Evolutionary conservation across 2,329 filamentous ascomycete genomes (phyloP), one percentile per base, ranked within the genome.

Genomic region (Botrytis cinerea): DNA sequence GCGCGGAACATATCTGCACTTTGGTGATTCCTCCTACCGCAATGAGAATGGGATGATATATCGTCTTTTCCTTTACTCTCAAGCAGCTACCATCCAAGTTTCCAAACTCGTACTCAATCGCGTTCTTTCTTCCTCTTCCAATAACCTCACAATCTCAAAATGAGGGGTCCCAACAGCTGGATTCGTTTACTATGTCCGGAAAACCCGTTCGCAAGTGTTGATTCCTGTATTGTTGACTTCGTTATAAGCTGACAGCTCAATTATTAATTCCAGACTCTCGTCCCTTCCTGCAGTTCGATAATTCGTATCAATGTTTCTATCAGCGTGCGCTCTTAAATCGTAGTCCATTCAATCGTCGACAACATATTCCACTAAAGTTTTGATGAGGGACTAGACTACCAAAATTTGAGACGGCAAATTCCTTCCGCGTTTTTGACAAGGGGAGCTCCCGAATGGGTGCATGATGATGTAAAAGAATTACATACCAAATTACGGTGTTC

Each of bases 1-100:
- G 43, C 40, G 28, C 71, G 66, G 25, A 70, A 62, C 71, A 73
- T 73, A 28, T 12, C 45, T 61, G 66, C 28, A 43, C n/a, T 38
- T 46, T 32, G 68, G 43, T 25, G 20, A 4, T 25, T 43, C 38
- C 48, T 57, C 22, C 40, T 68, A 14, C 25, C 32, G 7, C 46
- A 28, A 54, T 12, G 18, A 14, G 35, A 22, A 28, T 32, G 9
- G 20, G 48, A 32, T 32, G 18, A 32, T n/a, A 16, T 22, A 3
- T 68, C 3, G 4, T 57, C 22, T 18, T 10, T 57, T 9, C 9
- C 7, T 40, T 12, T 18, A 6, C 48, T 16, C 35, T 22, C 9
- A 25, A 20, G 4, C 38, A 43, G 22, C 25, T 54, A 25, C 28
- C 9, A 32, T 28, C 25, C 14, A 25, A 18, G 14, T n/a, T n/a